Evolutionary conservation across 306 rosid species (phyloP).

Genomic region (Dalbergia cultrata): DNA sequence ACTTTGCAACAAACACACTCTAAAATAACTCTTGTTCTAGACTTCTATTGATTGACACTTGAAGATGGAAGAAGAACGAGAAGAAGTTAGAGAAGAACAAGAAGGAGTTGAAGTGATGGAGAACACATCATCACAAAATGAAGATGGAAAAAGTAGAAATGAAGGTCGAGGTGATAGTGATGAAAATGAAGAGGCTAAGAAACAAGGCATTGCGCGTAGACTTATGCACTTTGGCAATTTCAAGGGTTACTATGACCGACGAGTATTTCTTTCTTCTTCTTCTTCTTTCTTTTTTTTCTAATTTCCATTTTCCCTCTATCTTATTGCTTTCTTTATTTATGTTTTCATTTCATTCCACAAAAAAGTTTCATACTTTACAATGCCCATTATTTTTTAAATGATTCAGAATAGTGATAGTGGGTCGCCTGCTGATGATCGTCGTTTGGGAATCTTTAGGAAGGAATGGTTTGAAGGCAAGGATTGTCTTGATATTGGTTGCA

Average conservation of each 20-base stretch:
- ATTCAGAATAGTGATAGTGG: constrained; percentile 56
- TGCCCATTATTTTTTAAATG: constrained; percentile 5
- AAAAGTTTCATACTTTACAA: constrained; percentile 27
- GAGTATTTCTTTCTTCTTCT: constrained; percentile 46
- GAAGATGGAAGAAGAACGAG: too few species aligned
- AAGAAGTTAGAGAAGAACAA: too few species aligned
- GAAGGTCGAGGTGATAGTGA: background rate
- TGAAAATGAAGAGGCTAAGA: background rate
- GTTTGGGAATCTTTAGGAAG: constrained; percentile 71
- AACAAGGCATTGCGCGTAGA: background rate
- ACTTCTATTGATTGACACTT: too few species aligned
- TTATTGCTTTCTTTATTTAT: background rate
- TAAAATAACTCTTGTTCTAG: background rate
- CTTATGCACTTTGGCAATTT: constrained; percentile 62
- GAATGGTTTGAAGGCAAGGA: constrained; percentile 92
- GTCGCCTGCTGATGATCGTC: constrained; percentile 69
- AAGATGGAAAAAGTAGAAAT: background rate
- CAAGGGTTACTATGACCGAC: constrained; percentile 66
- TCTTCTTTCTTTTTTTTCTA: too few species aligned
- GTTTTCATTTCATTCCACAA: background rate
- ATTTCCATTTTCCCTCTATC: background rate
- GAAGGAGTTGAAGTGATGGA: background rate
- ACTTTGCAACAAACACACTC: background rate
- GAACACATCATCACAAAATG: background rate
- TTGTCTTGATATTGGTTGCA: constrained; percentile 95